phyloP scores from a whole-genome alignment of 257 asterid genomes.

The Dorcoceras hygrometricum region DNA sequence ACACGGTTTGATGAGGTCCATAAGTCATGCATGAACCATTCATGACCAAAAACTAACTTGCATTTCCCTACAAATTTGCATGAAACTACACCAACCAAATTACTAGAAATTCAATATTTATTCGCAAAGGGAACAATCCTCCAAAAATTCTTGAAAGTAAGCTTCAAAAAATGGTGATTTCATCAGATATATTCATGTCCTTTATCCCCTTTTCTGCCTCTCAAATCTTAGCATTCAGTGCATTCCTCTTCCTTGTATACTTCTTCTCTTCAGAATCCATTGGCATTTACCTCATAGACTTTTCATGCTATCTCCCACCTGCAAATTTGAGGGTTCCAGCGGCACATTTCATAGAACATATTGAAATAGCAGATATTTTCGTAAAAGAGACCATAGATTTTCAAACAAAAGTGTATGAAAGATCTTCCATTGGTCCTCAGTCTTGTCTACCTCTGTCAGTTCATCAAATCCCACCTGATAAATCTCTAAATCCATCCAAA shows the following conservation, averaged over 20 bases:
- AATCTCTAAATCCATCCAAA: slow-evolving; percentile 26
- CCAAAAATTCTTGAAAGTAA: neutral
- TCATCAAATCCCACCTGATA: slow-evolving; percentile 39
- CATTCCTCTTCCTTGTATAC: slow-evolving; percentile 28
- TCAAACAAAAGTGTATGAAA: slow-evolving; percentile 30
- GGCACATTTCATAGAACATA: slow-evolving; percentile 37
- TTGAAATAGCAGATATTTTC: slow-evolving; percentile 22
- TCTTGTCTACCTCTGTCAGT: slow-evolving; percentile 34
- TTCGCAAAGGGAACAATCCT: neutral
- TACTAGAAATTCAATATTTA: neutral
- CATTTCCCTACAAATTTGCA: neutral
- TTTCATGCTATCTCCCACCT: slow-evolving; percentile 44
- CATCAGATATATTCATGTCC: neutral
- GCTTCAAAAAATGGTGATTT: neutral
- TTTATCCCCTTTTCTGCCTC: neutral
- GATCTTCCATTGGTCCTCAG: slow-evolving; percentile 41
- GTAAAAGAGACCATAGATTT: slow-evolving; percentile 37
- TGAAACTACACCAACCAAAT: neutral
- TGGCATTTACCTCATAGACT: slow-evolving; percentile 40
- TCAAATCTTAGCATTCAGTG: neutral
- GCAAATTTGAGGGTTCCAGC: slow-evolving; percentile 33
- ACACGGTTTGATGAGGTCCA: neutral
- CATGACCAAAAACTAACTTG: neutral
- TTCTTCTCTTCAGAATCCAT: slow-evolving; percentile 24
- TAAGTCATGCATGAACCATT: neutral